A percentile compares a stretch with the other conserved stretches of the same genome.
phyloP scores from a whole-genome alignment of 129 eudicot genomes.

The Artemisia argyi region DNA sequence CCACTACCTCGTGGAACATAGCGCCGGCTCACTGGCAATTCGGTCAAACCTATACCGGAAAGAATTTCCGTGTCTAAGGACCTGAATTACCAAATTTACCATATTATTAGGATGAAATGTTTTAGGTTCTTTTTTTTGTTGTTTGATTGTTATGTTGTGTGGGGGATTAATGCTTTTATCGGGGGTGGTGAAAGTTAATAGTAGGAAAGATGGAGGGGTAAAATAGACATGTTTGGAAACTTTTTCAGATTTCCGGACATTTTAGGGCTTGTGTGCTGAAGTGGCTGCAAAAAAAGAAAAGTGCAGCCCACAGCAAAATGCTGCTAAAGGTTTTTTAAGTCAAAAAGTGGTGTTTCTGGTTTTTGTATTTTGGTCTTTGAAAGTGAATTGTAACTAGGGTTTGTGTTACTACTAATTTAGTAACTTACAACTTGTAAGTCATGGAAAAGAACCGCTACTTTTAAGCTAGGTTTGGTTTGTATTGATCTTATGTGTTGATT shows the following conservation, averaged over 20 bases:
- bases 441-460: constrained; percentile 1
- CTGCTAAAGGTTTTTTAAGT: constrained; percentile 27
- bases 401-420: constrained; percentile 30
- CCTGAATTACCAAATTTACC: neutral
- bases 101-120: neutral
- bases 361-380: constrained; percentile 21
- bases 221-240: constrained; percentile 29
- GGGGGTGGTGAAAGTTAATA: constrained; percentile 34
- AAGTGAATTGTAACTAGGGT: constrained; percentile 31
- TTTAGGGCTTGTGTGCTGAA: constrained; percentile 39
- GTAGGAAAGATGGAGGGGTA: constrained; percentile 22
- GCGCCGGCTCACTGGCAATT: constrained; percentile 83
- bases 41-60: constrained; percentile 81
- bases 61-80: constrained; percentile 71
- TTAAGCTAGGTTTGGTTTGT: constrained; percentile 18
- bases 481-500: constrained; percentile 10
- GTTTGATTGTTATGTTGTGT: neutral
- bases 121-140: neutral
- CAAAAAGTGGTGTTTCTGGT: constrained; percentile 27
- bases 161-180: constrained; percentile 22
- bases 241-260: constrained; percentile 33
- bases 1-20: constrained; percentile 82
- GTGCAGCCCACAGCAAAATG: constrained; percentile 38
- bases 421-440: constrained; percentile 33
- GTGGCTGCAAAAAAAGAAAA: constrained; percentile 34